Base-by-base conservation (phyloP, 805 yeast genomes). In the Komagataella kurtzmanii region DNA sequence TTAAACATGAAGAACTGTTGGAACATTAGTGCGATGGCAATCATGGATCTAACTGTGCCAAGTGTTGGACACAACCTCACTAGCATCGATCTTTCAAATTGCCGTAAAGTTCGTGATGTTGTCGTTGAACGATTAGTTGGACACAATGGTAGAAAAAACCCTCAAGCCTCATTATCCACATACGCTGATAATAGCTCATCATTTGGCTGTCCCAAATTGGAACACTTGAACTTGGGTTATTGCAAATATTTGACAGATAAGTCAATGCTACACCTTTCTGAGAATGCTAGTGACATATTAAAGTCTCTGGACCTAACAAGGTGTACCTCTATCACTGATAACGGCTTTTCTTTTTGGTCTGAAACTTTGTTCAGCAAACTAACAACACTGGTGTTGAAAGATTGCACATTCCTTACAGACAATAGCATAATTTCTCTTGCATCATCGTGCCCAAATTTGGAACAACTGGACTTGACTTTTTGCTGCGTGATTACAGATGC, bases 1-100 rank as follows among this genome's bases (percentile, higher is more conserved):
- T 66, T 85, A 49, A 74, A 72, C 54, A 82, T 85, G 88, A 72
- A 71, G 54, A 79, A 85, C 14, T 82, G 78, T 49, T 85, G 91
- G 91, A 87, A 83, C 57, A 79, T 85, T 7, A 77, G 83, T 54
- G 87, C 88, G 2, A 81, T 83, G 87, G 85, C 90, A 2, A 82
- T 85, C 30, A 83, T 85, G 88, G 91, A 85, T 61, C 64, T 85
- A 46, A 76, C 88, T 1, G 80, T 77, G 1, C 82, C 83, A 0
- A 72, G 77, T 57, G 80, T 83, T 36, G 89, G 89, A 7, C 68
- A 72, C 40, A 65, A 73, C 55, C 65, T 85, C 44, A 78, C 72
- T 51, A 80, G 77, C 50, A 68, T 85, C 18, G 88, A 85, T 61
- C 67, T 85, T 46, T 75, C 86, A 7, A 84, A 85, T 62, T 85